Base-by-base conservation (phyloP, 2,329 filamentous ascomycete species). In the Chaetomium sp. region DNA sequence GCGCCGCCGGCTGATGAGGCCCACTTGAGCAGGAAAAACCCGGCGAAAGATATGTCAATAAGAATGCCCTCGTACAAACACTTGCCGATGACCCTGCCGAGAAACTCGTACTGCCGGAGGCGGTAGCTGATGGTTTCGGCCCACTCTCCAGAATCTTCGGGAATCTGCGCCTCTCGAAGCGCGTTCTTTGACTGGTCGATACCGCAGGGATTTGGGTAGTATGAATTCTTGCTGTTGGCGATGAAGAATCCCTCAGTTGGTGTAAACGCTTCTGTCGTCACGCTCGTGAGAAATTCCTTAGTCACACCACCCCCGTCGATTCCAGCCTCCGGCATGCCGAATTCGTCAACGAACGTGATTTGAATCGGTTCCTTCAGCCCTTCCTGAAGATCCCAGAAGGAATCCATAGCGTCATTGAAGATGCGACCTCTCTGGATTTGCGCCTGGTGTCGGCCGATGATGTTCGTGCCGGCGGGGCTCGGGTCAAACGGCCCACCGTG, bases 221-320 rank as follows among this genome's bases (percentile, higher is more conserved):
- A 82, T 3, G 96, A 80, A 70, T 96, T 93, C 70, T 94, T 88
- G 66, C 91, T 89, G 74, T 96, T 99, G 60, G 92, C 88, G 5
- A 88, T 81, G 73, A 99, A 99, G 68, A 96, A 84, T 50, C 84
- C 82, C 19, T 85, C 79, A 1, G 81, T 79, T 23, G 81, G 79
- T 2, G 84, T 85, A 73, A 98, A 96, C 0, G 93, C 93, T 75
- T 97, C 91, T 23, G 85, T 88, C 1, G 92, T 96, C 57, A 97
- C 87, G 67, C 91, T 95, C 0, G 89, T 97, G 13, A 99, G 82
- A 67, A 99, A 99, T 73, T 99, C 95, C 72, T 99, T 99, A 1
- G 94, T 97, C 9, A 99, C 95, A 67, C 95, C 95, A 9, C 95
- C 95, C 0, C 95, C 95, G 74, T 99, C 95, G 62, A 99, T 98